phyloP scores from a whole-genome alignment of 169 alveolate species.

The Plasmodium berghei region DNA sequence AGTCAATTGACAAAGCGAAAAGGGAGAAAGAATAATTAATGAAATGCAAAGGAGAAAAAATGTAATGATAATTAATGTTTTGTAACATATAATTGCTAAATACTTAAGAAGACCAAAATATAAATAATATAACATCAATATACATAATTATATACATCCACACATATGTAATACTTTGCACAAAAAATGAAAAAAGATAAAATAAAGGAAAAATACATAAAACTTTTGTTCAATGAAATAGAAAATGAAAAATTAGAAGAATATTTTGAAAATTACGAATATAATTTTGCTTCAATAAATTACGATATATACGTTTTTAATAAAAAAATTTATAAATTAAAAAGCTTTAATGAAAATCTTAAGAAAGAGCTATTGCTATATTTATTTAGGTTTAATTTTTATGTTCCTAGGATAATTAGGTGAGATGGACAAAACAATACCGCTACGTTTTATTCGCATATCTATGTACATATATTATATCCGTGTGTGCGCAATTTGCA shows the following conservation, averaged over 20 bases:
- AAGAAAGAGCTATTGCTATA: constrained; percentile 36
- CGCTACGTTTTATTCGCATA: not conserved
- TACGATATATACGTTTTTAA: constrained; percentile 42
- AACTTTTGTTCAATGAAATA: constrained; percentile 23
- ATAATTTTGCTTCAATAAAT: constrained; percentile 16
- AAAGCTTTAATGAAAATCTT: constrained; percentile 24
- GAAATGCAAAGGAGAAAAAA: too few species aligned
- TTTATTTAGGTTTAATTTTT: constrained; percentile 36
- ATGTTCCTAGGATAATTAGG: constrained; percentile 57
- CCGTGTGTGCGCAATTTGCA: not conserved
- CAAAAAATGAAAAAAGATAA: constrained; percentile 4
- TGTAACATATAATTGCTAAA: too few species aligned
- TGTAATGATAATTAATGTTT: too few species aligned
- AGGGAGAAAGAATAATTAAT: too few species aligned
- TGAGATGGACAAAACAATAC: constrained; percentile 6
- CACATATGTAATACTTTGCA: not conserved
- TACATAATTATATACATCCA: not conserved
- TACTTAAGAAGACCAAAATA: too few species aligned
- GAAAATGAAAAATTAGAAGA: constrained; percentile 23
- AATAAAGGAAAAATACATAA: constrained; percentile 44
- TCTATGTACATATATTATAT: not conserved
- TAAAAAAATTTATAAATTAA: constrained; percentile 34
- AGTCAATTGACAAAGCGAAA: too few species aligned
- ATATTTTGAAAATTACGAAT: constrained; percentile 2
- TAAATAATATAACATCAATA: not conserved